Evolutionary conservation across 768 basidiomycete genomes (phyloP).

Genomic region (Dendrothele bispora): DNA sequence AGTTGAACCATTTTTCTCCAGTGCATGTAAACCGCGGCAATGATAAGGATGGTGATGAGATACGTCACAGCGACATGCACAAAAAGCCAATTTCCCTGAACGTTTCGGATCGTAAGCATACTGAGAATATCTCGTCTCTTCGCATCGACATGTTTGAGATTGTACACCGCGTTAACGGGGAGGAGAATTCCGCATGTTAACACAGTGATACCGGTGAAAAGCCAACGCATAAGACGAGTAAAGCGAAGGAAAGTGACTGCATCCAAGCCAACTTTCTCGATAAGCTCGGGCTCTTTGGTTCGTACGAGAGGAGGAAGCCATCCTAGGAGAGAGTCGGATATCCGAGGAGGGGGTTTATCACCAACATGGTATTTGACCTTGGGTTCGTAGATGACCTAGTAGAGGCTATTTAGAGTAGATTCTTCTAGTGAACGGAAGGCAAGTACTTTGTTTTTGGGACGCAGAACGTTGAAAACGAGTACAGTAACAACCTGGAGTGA

Average conservation of each 20-base stretch:
- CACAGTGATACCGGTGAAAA: constrained; percentile 64
- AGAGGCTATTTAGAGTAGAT: not conserved
- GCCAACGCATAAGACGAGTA: constrained; percentile 76
- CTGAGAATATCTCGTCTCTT: constrained; percentile 61
- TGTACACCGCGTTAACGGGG: constrained; percentile 86
- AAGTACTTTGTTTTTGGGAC: constrained; percentile 85
- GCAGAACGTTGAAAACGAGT: constrained; percentile 77
- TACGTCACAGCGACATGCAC: constrained; percentile 86
- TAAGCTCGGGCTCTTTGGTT: constrained; percentile 84
- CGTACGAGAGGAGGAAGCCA: constrained; percentile 88
- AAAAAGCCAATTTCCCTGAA: constrained; percentile 70
- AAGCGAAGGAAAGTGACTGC: constrained; percentile 93
- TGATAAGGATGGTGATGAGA: constrained; percentile 71
- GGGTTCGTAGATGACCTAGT: constrained; percentile 85
- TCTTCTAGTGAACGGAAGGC: not conserved
- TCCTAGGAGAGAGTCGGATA: constrained; percentile 80
- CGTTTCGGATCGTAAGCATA: constrained; percentile 86
- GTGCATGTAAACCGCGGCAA: constrained; percentile 69
- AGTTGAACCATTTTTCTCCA: constrained; percentile 80
- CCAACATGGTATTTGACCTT: constrained; percentile 90
- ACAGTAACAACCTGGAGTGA: constrained; percentile 58
- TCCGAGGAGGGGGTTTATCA: constrained; percentile 74
- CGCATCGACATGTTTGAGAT: constrained; percentile 60
- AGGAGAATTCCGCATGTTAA: constrained; percentile 74
- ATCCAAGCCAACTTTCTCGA: constrained; percentile 89